Evolutionary conservation across 2,329 filamentous ascomycete species (phyloP).

Genomic region (Pestalotiopsis sp.): DNA sequence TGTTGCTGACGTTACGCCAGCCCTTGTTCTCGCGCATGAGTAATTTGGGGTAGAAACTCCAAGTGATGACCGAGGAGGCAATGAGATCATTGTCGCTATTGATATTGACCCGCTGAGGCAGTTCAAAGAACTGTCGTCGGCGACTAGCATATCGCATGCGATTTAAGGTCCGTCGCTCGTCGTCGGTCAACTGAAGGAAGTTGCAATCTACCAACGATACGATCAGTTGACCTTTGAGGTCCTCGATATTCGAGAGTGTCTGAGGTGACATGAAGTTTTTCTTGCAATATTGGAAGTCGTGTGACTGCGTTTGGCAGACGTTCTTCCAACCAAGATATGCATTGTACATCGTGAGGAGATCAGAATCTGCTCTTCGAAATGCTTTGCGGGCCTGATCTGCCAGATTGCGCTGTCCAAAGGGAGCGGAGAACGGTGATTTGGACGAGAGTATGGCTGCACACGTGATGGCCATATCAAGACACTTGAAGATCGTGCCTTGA

Average conservation of each 20-base stretch:
- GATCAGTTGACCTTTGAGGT: slow-evolving; percentile 89
- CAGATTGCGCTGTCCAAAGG: slow-evolving; percentile 80
- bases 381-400: slow-evolving; percentile 76
- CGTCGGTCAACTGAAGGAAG: slow-evolving; percentile 71
- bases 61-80: slow-evolving; percentile 80
- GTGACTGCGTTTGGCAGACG: slow-evolving; percentile 70
- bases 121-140: slow-evolving; percentile 75
- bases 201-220: slow-evolving; percentile 84
- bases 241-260: slow-evolving; percentile 88
- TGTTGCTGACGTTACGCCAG: slow-evolving; percentile 89
- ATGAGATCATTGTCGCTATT: slow-evolving; percentile 81
- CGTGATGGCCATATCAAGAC: slow-evolving; percentile 87
- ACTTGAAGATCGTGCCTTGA: slow-evolving; percentile 82
- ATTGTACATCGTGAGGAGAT: slow-evolving; percentile 90
- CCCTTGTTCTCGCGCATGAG: slow-evolving; percentile 79
- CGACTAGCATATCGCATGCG: slow-evolving; percentile 67
- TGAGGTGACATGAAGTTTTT: slow-evolving; percentile 94
- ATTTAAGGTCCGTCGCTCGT: slow-evolving; percentile 70
- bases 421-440: slow-evolving; percentile 89
- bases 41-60: slow-evolving; percentile 95
- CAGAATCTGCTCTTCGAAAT: slow-evolving; percentile 86
- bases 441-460: slow-evolving; percentile 91
- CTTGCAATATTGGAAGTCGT: slow-evolving; percentile 87
- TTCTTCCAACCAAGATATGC: slow-evolving; percentile 89
- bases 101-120: slow-evolving; percentile 72